Evolutionary conservation across 768 basidiomycete species (phyloP), one percentile per base, ranked within the genome.

Genomic region (Russula olivacea): DNA sequence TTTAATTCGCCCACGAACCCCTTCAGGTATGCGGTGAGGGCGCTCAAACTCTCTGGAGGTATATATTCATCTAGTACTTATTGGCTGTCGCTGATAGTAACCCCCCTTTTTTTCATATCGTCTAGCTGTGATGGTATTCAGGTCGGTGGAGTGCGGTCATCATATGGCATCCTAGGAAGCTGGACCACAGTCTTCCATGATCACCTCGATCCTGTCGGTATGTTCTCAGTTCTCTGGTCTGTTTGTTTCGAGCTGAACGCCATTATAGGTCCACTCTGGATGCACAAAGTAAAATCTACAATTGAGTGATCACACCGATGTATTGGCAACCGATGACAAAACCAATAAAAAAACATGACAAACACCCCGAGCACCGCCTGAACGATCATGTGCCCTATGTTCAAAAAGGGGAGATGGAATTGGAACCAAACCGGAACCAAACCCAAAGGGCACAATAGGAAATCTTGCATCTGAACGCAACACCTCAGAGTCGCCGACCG

Each of bases 51-150:
- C 10, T 83, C 36, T 68, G 67, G 67, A 70, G 67, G 68, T 68
- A 59, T 11, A 14, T 17, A 15, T 21, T n/a, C n/a, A 3, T 32
- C 7, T 14, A 17, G 10, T 32, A 8, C 3, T 4, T 10, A 1
- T 34, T 25, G 25, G 47, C 45, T 28, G 28, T 48, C 5, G 53
- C 43, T 50, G 14, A 58, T 40, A 30, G 17, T 41, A 30, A 12
- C 12, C 7, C 9, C 30, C 23, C n/a, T n/a, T 30, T 4, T 21
- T n/a, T 36, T 28, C n/a, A 11, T 14, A 7, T 59, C 23, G 28
- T 32, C 43, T 60, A 87, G 86, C 67, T 84, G 80, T n/a, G 79
- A 83, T 41, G 86, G 80, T 38, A 73, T 89, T 23, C 84, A 86
- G 60, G 62, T 88, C 15, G 87, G 88, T 17, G 81, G 78, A 1